These are phyloP conservation scores for Trametes sp. DNA, from an alignment of 1,284 basidiomycete genomes.

Conservation along the genomic window DNA sequence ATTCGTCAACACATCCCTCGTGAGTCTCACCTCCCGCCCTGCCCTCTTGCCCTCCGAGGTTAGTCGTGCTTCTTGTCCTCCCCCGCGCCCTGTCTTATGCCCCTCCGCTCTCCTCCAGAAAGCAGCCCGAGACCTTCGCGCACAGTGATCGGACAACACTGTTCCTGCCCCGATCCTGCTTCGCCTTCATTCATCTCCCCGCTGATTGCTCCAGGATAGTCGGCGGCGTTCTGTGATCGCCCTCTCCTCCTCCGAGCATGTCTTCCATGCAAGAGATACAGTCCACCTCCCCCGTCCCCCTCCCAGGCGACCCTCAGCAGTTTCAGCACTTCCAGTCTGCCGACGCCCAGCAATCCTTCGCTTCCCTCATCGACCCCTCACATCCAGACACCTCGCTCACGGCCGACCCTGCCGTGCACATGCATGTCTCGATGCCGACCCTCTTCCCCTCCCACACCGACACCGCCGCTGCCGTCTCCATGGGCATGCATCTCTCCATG, in stretches of 20 bases:
- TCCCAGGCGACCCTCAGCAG: constrained; percentile 35
- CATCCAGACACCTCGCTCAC: constrained; percentile 40
- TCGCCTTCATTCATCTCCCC: constrained; percentile 23
- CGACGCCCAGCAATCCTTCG: constrained; percentile 35
- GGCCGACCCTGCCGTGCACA: constrained; percentile 36
- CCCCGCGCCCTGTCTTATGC: constrained; percentile 24
- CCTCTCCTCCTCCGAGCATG: constrained; percentile 29
- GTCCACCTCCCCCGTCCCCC: constrained; percentile 30
- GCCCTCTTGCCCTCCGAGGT: constrained; percentile 16
- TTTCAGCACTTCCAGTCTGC: constrained; percentile 37
- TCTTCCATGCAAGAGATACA: constrained; percentile 40
- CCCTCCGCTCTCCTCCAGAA: constrained; percentile 7
- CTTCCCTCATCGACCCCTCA: constrained; percentile 37
- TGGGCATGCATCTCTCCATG: constrained; percentile 51
- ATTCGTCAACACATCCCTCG: constrained; percentile 14
- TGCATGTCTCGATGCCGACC: constrained; percentile 40
- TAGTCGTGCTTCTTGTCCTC: constrained; percentile 9
- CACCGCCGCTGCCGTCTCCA: constrained; percentile 40
- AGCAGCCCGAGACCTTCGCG: constrained; percentile 14
- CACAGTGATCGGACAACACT: constrained; percentile 18
- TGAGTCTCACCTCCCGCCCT: constrained; percentile 11
- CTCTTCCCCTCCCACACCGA: constrained; percentile 51
- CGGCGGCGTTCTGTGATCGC: constrained; percentile 29
- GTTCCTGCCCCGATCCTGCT: constrained; percentile 12
- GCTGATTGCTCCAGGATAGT: constrained; percentile 16